phyloP scores from a whole-genome alignment of 139 green algal genomes.

The Chlamydomonas incerta region DNA sequence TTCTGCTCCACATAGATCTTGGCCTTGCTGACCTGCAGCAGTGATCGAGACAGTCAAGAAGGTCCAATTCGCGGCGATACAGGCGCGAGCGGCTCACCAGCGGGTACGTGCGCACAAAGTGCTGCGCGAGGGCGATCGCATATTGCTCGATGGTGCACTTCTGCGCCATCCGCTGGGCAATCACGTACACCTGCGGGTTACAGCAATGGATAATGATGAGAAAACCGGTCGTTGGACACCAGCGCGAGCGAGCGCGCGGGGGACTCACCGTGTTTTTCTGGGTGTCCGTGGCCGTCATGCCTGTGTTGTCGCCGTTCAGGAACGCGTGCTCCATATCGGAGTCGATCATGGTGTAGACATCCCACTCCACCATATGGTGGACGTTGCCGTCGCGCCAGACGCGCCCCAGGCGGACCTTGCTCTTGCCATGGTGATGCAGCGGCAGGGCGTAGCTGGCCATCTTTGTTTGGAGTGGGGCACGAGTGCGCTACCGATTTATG shows the following conservation, averaged over 20 bases:
- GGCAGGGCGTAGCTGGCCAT: conserved; percentile 50
- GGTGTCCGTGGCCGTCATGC: conserved; percentile 95
- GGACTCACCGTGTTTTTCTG: conserved; percentile 90
- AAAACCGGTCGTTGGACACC: neutral
- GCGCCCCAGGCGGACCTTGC: conserved; percentile 78
- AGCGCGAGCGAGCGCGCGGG: too few species aligned
- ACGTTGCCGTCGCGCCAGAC: conserved; percentile 80
- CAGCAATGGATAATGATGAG: neutral
- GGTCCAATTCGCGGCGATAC: too few species aligned
- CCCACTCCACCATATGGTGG: conserved; percentile 91
- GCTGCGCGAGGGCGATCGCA: conserved; percentile 82
- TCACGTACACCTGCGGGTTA: conserved; percentile 78
- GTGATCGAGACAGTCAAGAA: neutral
- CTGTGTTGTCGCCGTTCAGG: conserved; percentile 75
- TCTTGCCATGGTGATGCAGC: conserved; percentile 91
- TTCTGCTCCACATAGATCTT: conserved; percentile 90
- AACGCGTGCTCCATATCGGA: conserved; percentile 80
- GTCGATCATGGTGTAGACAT: conserved; percentile 85
- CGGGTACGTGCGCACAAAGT: conserved; percentile 91
- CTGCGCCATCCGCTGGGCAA: conserved; percentile 80
- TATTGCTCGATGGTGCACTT: conserved; percentile 88
- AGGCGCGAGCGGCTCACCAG: conserved; percentile 37
- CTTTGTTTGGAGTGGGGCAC: too few species aligned
- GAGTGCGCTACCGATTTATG: too few species aligned
- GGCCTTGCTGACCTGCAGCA: conserved; percentile 78